These are phyloP conservation scores for Parmelia sp. DNA, from an alignment of 495 filamentous ascomycete genomes.

Conservation along the genomic window DNA sequence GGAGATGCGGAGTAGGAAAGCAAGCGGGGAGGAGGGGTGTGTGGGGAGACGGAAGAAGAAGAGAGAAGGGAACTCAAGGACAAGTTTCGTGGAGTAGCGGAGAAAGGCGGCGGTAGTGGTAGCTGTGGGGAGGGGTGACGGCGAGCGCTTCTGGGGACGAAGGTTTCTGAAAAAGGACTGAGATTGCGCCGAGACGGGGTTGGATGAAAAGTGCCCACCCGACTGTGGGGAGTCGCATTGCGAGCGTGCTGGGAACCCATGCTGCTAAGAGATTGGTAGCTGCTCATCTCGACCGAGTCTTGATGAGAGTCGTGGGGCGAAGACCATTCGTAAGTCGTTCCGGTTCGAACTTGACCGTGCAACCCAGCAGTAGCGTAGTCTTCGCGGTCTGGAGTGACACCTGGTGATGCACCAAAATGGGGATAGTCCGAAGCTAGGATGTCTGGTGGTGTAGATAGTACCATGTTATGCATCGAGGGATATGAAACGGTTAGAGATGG, in stretches of 20 bases:
- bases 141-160: conserved; percentile 19
- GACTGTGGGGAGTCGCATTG: conserved; percentile 19
- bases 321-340: conserved; percentile 5
- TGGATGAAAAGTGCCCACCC: conserved; percentile 11
- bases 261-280: conserved; percentile 21
- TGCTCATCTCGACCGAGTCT: neutral
- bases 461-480: neutral
- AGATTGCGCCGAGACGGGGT: conserved; percentile 12
- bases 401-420: conserved; percentile 5
- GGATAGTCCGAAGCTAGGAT: neutral
- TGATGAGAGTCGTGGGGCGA: conserved; percentile 3
- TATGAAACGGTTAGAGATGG: conserved; percentile 9
- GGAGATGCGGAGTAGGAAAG: neutral
- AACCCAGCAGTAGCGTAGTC: neutral
- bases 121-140: conserved; percentile 23
- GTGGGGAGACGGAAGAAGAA: conserved; percentile 18
- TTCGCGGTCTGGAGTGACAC: neutral
- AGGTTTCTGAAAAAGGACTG: conserved; percentile 10
- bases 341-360: neutral
- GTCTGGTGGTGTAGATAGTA: neutral
- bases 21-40: conserved; percentile 11
- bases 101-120: conserved; percentile 38
- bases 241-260: conserved; percentile 17
- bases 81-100: conserved; percentile 26
- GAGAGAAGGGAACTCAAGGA: conserved; percentile 14